A percentile compares a stretch with the other conserved stretches of the same genome.
phyloP scores from a whole-genome alignment of 345 rosid genomes.

The Moringa oleifera region DNA sequence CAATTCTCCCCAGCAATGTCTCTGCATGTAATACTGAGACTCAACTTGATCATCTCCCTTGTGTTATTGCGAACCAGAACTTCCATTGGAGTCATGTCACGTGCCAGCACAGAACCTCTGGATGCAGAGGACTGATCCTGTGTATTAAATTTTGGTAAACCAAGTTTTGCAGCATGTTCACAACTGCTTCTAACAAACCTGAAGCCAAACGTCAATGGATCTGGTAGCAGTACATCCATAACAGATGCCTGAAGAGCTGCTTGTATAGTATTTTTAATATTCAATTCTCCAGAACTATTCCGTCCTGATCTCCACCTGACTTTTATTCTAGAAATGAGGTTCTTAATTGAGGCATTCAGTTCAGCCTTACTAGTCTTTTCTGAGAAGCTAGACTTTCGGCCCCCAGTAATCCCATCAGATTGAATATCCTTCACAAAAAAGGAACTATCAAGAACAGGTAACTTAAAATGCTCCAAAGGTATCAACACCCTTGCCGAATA shows the following conservation, averaged over 20 bases:
- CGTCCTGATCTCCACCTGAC: constrained; percentile 95
- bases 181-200: constrained; percentile 49
- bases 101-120: constrained; percentile 56
- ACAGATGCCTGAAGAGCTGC: constrained; percentile 85
- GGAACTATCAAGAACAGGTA: constrained; percentile 88
- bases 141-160: constrained; percentile 19
- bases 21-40: constrained; percentile 76
- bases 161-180: constrained; percentile 12
- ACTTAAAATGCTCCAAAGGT: constrained; percentile 94
- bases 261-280: constrained; percentile 84
- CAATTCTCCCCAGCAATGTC: constrained; percentile 98
- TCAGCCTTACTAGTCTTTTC: constrained; percentile 90
- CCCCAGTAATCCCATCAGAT: constrained; percentile 34
- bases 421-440: constrained; percentile 67
- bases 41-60: constrained; percentile 72
- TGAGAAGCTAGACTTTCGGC: constrained; percentile 59
- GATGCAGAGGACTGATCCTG: constrained; percentile 22
- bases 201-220: constrained; percentile 93
- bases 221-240: constrained; percentile 94
- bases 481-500: constrained; percentile 86
- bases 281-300: constrained; percentile 91
- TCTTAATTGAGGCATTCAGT: constrained; percentile 75
- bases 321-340: constrained; percentile 83
- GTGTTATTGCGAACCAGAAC: constrained; percentile 85
- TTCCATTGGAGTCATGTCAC: constrained; percentile 90